Evolutionary conservation across 2,329 filamentous ascomycete genomes (phyloP).

Genomic region (Aphanocladium album): DNA sequence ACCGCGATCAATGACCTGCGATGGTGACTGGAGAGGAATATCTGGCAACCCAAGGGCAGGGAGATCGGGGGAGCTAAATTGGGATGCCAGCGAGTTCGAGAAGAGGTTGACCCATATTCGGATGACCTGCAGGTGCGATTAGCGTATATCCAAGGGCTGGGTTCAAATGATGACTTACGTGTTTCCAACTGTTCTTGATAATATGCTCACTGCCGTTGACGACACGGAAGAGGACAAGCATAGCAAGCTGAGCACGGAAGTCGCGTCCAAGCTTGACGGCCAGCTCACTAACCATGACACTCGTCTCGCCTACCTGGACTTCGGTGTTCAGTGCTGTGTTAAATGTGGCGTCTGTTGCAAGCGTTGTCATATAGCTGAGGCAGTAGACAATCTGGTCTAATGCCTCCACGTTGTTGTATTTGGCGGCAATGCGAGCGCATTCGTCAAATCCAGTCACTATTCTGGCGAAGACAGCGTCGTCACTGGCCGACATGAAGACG

Average conservation of each 20-base stretch:
- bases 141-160: conserved; percentile 22
- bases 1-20: conserved; percentile 86
- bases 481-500: conserved; percentile 97
- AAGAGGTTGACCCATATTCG: conserved; percentile 95
- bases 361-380: conserved; percentile 81
- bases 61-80: conserved; percentile 63
- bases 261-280: conserved; percentile 93
- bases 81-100: conserved; percentile 85
- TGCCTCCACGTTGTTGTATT: conserved; percentile 76
- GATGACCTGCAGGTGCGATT: conserved; percentile 58
- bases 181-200: conserved; percentile 71
- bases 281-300: conserved; percentile 97
- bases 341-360: conserved; percentile 69
- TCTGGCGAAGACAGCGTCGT: conserved; percentile 89
- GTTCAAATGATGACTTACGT: conserved; percentile 54
- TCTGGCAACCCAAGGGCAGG: conserved; percentile 65
- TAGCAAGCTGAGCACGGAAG: conserved; percentile 88
- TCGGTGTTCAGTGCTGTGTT: conserved; percentile 92
- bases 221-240: conserved; percentile 90
- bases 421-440: conserved; percentile 86
- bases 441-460: conserved; percentile 95
- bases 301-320: conserved; percentile 84
- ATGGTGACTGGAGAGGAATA: conserved; percentile 86
- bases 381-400: conserved; percentile 91
- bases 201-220: conserved; percentile 78